These are phyloP conservation scores for Helichrysum umbraculigerum DNA, from an alignment of 129 eudicot species.

Conservation along the genomic window DNA sequence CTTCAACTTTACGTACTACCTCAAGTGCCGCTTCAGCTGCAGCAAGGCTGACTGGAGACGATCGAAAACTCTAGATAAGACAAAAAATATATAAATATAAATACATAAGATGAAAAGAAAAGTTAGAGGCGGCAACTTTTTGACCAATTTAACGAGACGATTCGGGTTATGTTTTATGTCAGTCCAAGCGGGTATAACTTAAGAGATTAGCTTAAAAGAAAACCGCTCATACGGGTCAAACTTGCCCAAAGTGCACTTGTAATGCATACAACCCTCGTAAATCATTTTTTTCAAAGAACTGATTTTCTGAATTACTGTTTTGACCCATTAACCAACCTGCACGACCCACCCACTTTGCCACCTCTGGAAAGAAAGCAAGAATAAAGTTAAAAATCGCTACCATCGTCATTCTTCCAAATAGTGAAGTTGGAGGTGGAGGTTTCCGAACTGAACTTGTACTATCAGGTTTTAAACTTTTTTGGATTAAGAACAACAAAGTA, in stretches of 20 bases:
- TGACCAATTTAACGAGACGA: not conserved
- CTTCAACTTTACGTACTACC: slow-evolving; percentile 72
- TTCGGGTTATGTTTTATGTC: not conserved
- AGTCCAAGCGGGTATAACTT: not conserved
- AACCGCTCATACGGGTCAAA: not conserved
- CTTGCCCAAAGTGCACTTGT: not conserved
- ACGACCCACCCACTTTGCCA: not conserved
- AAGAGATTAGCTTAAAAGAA: not conserved
- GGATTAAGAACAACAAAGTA: slow-evolving; percentile 66
- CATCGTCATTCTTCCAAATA: slow-evolving; percentile 88
- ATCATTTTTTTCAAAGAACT: not conserved
- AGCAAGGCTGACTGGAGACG: slow-evolving; percentile 56
- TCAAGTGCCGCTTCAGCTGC: slow-evolving; percentile 74
- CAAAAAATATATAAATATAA: not conserved
- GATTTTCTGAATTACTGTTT: not conserved
- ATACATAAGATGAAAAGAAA: not conserved
- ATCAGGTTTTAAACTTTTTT: slow-evolving; percentile 57
- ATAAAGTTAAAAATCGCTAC: slow-evolving; percentile 31
- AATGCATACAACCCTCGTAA: not conserved
- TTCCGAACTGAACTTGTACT: slow-evolving; percentile 53
- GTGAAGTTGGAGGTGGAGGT: slow-evolving; percentile 66
- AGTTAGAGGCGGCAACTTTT: not conserved
- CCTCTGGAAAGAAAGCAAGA: not conserved
- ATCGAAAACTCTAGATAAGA: slow-evolving; percentile 58
- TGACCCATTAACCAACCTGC: not conserved